These are phyloP conservation scores for Aspergillus wentii DNA, from an alignment of 495 filamentous ascomycete genomes.

Conservation along the genomic window DNA sequence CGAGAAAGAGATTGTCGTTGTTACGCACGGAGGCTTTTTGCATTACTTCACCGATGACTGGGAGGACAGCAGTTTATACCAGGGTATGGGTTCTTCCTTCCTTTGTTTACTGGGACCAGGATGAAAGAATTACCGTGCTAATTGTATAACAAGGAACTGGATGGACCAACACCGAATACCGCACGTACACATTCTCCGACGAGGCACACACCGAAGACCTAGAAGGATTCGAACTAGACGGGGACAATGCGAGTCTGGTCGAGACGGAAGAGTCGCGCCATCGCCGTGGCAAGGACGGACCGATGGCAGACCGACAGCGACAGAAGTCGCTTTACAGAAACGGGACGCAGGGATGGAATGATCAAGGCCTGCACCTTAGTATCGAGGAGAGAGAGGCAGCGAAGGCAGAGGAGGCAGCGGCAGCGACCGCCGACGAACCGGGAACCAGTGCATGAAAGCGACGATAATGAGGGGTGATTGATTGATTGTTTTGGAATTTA, in stretches of 20 bases:
- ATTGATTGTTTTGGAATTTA: too few relatives aligned
- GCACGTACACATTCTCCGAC: slow-evolving; percentile 66
- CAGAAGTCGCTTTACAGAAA: slow-evolving; percentile 35
- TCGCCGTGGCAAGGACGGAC: slow-evolving; percentile 47
- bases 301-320: slow-evolving; percentile 28
- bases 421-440: too few relatives aligned
- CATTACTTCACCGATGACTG: slow-evolving; percentile 85
- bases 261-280: slow-evolving; percentile 57
- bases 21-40: slow-evolving; percentile 66
- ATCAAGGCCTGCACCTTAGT: slow-evolving; percentile 39
- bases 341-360: slow-evolving; percentile 40
- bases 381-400: slow-evolving; percentile 33
- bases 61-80: slow-evolving; percentile 52
- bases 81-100: slow-evolving; percentile 36
- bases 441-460: too few relatives aligned
- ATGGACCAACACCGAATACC: slow-evolving; percentile 80
- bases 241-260: slow-evolving; percentile 55
- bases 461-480: too few relatives aligned
- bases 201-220: slow-evolving; percentile 30
- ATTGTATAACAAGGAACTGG: slow-evolving; percentile 57
- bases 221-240: slow-evolving; percentile 33
- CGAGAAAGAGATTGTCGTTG: slow-evolving; percentile 62
- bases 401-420: too few relatives aligned
- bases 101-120: too few relatives aligned
- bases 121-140: too few relatives aligned